Percentiles rank a stretch among this genome's conserved stretches.
These are phyloP conservation scores for Dryadomyces quercivorus DNA, from an alignment of 2,329 filamentous ascomycete species.

Conservation along the genomic window DNA sequence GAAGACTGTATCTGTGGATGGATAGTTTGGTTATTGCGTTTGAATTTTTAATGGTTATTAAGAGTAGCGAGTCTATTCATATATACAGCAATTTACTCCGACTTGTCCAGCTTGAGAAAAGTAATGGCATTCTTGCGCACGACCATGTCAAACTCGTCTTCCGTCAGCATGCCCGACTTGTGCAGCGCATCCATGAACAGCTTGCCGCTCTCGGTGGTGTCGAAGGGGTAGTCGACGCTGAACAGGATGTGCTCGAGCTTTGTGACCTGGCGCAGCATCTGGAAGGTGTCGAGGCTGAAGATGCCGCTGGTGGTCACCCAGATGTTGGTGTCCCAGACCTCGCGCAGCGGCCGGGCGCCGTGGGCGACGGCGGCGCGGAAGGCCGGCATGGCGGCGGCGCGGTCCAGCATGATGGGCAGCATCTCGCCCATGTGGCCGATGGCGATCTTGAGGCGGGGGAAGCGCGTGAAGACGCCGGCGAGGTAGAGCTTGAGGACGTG, in stretches of 20 bases:
- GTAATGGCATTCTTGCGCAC: too few relatives aligned
- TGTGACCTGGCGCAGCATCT: constrained; percentile 29
- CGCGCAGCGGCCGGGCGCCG: constrained; percentile 24
- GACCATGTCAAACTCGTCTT: too few relatives aligned
- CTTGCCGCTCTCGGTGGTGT: too few relatives aligned
- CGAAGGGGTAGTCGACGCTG: constrained; percentile 45
- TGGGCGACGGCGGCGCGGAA: too few relatives aligned
- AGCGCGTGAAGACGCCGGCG: constrained; percentile 40
- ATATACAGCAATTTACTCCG: too few relatives aligned
- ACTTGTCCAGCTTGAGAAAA: too few relatives aligned
- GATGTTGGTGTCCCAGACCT: constrained; percentile 43
- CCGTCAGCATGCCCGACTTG: too few relatives aligned
- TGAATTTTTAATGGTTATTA: too few relatives aligned
- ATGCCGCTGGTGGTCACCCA: constrained; percentile 46
- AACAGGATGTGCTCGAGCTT: constrained; percentile 39
- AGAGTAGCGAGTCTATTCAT: too few relatives aligned
- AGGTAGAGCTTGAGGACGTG: constrained; percentile 37
- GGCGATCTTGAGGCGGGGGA: constrained; percentile 40
- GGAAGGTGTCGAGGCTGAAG: constrained; percentile 35
- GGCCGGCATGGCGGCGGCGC: constrained; percentile 11
- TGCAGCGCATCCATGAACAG: background rate
- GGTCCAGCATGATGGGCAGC: constrained; percentile 41
- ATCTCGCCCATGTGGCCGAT: constrained; percentile 40
- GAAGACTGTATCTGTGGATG: too few relatives aligned
- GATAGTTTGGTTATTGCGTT: too few relatives aligned